Base-by-base conservation (phyloP, 1,284 basidiomycete species). In the Rhodotorula sp. region DNA sequence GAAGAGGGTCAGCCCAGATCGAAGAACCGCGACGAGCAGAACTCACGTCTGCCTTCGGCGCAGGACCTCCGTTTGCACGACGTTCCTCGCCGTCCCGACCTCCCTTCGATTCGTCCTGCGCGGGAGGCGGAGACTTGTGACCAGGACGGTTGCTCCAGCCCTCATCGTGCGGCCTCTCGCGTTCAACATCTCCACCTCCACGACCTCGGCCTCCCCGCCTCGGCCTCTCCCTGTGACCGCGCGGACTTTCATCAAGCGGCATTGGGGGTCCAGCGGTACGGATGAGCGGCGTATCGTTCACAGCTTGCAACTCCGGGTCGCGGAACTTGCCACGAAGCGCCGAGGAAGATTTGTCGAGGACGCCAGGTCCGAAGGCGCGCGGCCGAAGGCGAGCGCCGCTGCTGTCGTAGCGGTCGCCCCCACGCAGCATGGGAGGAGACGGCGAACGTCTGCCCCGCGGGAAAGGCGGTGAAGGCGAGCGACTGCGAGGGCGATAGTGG, bases 191-290 rank as follows among this genome's bases (percentile, higher is more conserved):
- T 5, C 20, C 22, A 39, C 39, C 17, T 57, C 56, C 8, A 15
- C 49, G 17, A 32, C 20, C 10, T 34, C 48, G 15, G n/a, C 15
- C n/a, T 52, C 59, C 17, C 39, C n/a, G n/a, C n/a, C 34, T 27
- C 24, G 30, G 19, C 8, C 32, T 19, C 48, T 24, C n/a, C 29
- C 44, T 22, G 20, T 8, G 10, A 29, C 44, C 36, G 19, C 39
- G 39, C 39, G 39, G 39, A 15, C 39, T 17, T 10, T 44, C 39
- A 17, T 44, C 39, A 20, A n/a, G 30, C 15, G 29, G 30, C 29
- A 60, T 51, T 53, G 44, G 44, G 13, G 61, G 60, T n/a, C 62
- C 62, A 17, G 62, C 62, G 20, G 46, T 49, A 13, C 52, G 46
- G 30, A 63, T 57, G 34, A 49, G 32, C 32, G n/a, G 34, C 34